A percentile compares a stretch with the other conserved stretches of the same genome.
Evolutionary conservation across 2,329 filamentous ascomycete genomes (phyloP).

Genomic region (Tolypocladium sp.): DNA sequence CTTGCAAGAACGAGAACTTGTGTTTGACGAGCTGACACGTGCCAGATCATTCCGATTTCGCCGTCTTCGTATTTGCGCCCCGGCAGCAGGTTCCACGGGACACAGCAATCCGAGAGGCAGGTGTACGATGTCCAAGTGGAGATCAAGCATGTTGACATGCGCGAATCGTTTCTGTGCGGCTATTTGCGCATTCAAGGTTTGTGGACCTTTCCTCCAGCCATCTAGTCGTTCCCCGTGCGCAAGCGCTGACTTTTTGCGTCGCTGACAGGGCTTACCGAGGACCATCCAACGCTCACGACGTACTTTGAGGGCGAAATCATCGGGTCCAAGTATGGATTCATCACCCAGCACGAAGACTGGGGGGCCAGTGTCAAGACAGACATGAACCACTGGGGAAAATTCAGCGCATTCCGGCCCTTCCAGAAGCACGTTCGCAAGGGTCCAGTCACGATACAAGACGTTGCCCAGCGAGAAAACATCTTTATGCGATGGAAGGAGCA

Average conservation of each 20-base stretch:
- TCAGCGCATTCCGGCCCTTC: slow-evolving; percentile 76
- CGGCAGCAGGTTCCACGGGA: slow-evolving; percentile 81
- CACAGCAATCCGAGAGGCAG: slow-evolving; percentile 86
- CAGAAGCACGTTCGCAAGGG: slow-evolving; percentile 48
- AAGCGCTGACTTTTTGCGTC: not conserved
- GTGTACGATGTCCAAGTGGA: slow-evolving; percentile 94
- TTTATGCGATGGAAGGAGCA: slow-evolving; percentile 99
- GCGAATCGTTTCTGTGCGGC: slow-evolving; percentile 88
- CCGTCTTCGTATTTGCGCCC: slow-evolving; percentile 80
- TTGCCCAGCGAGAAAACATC: slow-evolving; percentile 73
- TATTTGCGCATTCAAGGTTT: slow-evolving; percentile 91
- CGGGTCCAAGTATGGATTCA: slow-evolving; percentile 87
- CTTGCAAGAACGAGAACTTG: not conserved
- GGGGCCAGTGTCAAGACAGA: slow-evolving; percentile 88
- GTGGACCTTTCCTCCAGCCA: not conserved
- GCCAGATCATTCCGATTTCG: slow-evolving; percentile 63
- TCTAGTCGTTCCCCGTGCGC: not conserved
- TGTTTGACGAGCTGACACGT: not conserved
- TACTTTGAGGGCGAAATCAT: slow-evolving; percentile 99
- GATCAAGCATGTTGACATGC: slow-evolving; percentile 92
- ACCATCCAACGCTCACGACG: slow-evolving; percentile 94
- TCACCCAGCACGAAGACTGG: slow-evolving; percentile 83
- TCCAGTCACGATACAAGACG: slow-evolving; percentile 52
- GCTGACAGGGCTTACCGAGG: slow-evolving; percentile 73
- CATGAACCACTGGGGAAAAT: slow-evolving; percentile 86